A percentile compares a stretch with the other conserved stretches of the same genome.
Evolutionary conservation across 305 asterid species (phyloP).

Genomic region (Fraxinus floribunda): DNA sequence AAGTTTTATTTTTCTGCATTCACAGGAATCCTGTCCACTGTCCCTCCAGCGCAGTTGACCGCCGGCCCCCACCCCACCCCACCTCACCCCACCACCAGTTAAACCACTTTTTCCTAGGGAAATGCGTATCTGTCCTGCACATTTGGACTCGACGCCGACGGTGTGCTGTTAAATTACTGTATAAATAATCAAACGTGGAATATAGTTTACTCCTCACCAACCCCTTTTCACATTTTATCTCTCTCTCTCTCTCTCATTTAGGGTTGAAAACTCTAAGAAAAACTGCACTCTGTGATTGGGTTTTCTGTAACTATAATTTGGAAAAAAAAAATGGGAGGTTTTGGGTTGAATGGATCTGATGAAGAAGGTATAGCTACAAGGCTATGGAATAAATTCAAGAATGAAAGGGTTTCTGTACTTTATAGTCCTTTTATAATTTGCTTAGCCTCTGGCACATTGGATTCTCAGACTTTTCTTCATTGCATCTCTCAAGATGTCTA

Average conservation of each 20-base stretch:
- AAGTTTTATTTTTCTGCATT: neutral
- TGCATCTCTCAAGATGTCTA: conserved; percentile 64
- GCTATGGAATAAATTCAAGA: conserved; percentile 55
- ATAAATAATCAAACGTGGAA: conserved; percentile 23
- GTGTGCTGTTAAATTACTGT: neutral
- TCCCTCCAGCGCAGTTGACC: conserved; percentile 24
- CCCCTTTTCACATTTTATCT: conserved; percentile 23
- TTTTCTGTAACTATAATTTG: neutral
- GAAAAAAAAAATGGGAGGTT: conserved; percentile 28
- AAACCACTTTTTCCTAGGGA: conserved; percentile 21
- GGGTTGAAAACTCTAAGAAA: neutral
- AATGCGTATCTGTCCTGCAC: conserved; percentile 16
- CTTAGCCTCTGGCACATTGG: conserved; percentile 54
- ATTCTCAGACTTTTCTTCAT: conserved; percentile 42
- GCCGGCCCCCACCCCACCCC: conserved; percentile 17
- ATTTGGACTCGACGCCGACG: neutral
- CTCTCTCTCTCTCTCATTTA: neutral
- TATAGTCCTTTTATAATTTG: conserved; percentile 54
- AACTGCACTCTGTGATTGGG: neutral
- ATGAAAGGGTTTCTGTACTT: conserved; percentile 51
- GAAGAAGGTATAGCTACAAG: conserved; percentile 51
- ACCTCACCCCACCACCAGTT: neutral
- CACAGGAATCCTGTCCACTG: conserved; percentile 27
- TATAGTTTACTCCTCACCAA: conserved; percentile 23
- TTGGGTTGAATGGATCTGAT: conserved; percentile 36